These are phyloP conservation scores for Paramyrothecium roridum DNA, from an alignment of 2,329 filamentous ascomycete species.

Conservation along the genomic window DNA sequence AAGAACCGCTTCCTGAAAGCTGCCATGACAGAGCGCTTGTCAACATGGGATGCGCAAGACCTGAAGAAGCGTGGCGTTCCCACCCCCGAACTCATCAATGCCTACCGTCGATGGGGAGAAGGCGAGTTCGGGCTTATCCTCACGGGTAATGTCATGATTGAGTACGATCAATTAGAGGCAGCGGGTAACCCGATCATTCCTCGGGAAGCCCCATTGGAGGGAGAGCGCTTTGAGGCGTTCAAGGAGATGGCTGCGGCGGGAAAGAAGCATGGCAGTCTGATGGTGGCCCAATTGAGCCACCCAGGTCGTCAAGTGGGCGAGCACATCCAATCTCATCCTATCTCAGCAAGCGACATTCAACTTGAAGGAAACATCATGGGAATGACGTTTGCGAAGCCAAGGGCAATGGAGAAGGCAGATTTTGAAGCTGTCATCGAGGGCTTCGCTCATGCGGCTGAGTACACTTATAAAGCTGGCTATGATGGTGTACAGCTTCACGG, in stretches of 20 bases:
- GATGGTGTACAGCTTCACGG: conserved; percentile 50
- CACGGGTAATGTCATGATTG: conserved; percentile 63
- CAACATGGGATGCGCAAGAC: conserved; percentile 55
- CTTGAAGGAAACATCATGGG: conserved; percentile 20
- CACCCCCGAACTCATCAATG: conserved; percentile 38
- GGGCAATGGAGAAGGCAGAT: conserved; percentile 49
- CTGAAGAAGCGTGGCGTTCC: conserved; percentile 44
- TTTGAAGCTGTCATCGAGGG: conserved; percentile 55
- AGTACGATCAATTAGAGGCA: conserved; percentile 55
- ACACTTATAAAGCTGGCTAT: conserved; percentile 59
- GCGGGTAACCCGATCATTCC: conserved; percentile 59
- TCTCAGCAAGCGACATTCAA: conserved; percentile 37
- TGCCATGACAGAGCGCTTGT: conserved; percentile 64
- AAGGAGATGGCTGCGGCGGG: conserved; percentile 48
- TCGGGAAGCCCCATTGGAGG: conserved; percentile 43
- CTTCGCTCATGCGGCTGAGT: conserved; percentile 61
- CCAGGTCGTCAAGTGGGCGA: conserved; percentile 38
- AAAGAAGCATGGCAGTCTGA: conserved; percentile 57
- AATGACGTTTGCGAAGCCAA: conserved; percentile 42
- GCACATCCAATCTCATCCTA: conserved; percentile 23
- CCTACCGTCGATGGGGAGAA: conserved; percentile 60
- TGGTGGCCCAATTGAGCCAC: conserved; percentile 61
- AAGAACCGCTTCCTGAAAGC: conserved; percentile 66
- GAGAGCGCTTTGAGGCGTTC: conserved; percentile 60
- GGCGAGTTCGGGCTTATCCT: conserved; percentile 53